Conservation (phyloP, 2,329 filamentous ascomycete genomes). For the Fusarium tupiense region DNA sequence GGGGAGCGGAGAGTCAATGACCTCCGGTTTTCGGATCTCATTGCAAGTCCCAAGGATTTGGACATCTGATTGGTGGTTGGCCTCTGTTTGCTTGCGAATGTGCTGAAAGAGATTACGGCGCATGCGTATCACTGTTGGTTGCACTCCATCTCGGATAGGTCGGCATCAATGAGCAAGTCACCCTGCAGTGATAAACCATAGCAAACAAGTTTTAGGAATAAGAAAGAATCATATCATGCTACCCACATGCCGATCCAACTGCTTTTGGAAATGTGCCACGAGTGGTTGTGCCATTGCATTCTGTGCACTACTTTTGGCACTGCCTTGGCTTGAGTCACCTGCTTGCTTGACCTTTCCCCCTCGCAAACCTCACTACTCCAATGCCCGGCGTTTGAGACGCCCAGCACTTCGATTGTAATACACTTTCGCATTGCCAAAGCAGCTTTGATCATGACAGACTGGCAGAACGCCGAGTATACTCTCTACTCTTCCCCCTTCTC, state of each 20-base stretch:
- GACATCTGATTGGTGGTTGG: neutral
- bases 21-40: neutral
- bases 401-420: neutral
- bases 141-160: neutral
- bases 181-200: too few species aligned
- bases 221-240: neutral
- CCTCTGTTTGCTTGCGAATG: neutral
- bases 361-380: neutral
- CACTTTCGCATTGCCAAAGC: too few species aligned
- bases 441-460: neutral
- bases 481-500: conserved; percentile 24
- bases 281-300: too few species aligned
- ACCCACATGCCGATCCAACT: neutral
- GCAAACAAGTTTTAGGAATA: neutral
- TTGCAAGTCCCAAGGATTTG: neutral
- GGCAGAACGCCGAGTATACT: conserved; percentile 16
- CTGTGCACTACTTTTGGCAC: too few species aligned
- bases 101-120: neutral
- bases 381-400: neutral
- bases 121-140: neutral
- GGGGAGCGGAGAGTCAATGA: neutral
- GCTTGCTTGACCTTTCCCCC: neutral
- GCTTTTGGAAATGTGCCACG: neutral
- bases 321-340: neutral
- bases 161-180: neutral